Conservation (phyloP, 169 alveolate species). For the Babesia gibsoni region DNA sequence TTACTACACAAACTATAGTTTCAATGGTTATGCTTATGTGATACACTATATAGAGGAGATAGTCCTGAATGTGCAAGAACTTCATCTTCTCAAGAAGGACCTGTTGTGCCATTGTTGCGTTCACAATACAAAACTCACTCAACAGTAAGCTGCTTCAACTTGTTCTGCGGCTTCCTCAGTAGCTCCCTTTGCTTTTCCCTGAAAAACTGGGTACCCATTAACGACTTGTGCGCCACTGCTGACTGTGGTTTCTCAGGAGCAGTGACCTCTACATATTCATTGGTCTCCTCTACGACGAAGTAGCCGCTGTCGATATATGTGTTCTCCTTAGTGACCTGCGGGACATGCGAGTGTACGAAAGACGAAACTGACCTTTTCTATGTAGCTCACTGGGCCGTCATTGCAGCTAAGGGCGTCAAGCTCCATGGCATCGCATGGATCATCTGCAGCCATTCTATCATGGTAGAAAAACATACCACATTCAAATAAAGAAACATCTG, state of each 20-base stretch:
- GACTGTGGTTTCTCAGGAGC: neutral
- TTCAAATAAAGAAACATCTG: neutral
- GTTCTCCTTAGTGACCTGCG: constrained; percentile 51
- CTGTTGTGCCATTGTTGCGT: neutral
- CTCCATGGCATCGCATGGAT: constrained; percentile 17
- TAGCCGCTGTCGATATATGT: constrained; percentile 65
- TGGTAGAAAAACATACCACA: neutral
- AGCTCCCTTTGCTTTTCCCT: neutral
- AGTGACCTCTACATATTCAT: constrained; percentile 53
- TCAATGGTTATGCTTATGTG: no score
- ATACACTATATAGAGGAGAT: no score
- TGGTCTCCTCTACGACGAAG: constrained; percentile 61
- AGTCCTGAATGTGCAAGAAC: no score
- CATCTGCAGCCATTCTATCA: neutral
- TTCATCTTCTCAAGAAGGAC: constrained; percentile 25
- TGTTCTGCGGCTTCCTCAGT: neutral
- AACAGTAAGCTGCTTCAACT: neutral
- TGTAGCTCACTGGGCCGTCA: constrained; percentile 11
- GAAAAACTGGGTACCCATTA: neutral
- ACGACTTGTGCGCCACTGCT: neutral
- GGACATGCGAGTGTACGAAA: neutral
- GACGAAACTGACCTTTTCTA: neutral
- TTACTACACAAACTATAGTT: no score
- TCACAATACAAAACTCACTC: neutral
- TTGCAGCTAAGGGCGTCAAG: constrained; percentile 5